These are phyloP conservation scores for Sordariomycetes sp. DNA, from an alignment of 2,329 filamentous ascomycete species.

Conservation along the genomic window DNA sequence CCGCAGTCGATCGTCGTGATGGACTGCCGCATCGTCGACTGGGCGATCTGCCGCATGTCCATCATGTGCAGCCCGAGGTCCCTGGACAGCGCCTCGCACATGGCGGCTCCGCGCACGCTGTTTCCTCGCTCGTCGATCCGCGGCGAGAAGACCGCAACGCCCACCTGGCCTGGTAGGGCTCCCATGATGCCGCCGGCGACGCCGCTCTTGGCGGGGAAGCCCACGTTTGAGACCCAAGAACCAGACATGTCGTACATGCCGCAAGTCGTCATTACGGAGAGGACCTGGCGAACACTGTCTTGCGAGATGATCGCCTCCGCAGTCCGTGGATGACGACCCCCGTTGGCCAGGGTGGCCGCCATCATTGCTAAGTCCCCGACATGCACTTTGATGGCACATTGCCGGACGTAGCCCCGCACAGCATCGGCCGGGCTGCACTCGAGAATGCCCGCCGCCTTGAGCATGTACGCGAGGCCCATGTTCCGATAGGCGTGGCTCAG, in stretches of 20 bases:
- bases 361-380: slow-evolving; percentile 27
- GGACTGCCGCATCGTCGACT: slow-evolving; percentile 16
- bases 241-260: slow-evolving; percentile 29
- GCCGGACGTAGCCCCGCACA: slow-evolving; percentile 26
- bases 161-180: slow-evolving; percentile 19
- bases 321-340: slow-evolving; percentile 21
- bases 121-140: slow-evolving; percentile 20
- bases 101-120: slow-evolving; percentile 19
- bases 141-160: slow-evolving; percentile 19
- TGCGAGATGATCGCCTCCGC: slow-evolving; percentile 22
- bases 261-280: slow-evolving; percentile 29
- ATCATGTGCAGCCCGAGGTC: slow-evolving; percentile 24
- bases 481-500: slow-evolving; percentile 20
- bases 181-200: slow-evolving; percentile 21
- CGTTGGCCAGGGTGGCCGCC: slow-evolving; percentile 26
- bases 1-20: slow-evolving; percentile 17
- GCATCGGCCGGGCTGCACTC: slow-evolving; percentile 20
- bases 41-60: slow-evolving; percentile 20
- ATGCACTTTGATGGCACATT: slow-evolving; percentile 29
- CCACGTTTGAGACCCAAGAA: slow-evolving; percentile 25
- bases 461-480: slow-evolving; percentile 26
- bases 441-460: slow-evolving; percentile 27
- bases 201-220: slow-evolving; percentile 26
- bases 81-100: slow-evolving; percentile 18
- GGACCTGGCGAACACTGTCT: slow-evolving; percentile 23